phyloP scores from a whole-genome alignment of 2,329 filamentous ascomycete genomes.

The Neoscytalidium dimidiatum region DNA sequence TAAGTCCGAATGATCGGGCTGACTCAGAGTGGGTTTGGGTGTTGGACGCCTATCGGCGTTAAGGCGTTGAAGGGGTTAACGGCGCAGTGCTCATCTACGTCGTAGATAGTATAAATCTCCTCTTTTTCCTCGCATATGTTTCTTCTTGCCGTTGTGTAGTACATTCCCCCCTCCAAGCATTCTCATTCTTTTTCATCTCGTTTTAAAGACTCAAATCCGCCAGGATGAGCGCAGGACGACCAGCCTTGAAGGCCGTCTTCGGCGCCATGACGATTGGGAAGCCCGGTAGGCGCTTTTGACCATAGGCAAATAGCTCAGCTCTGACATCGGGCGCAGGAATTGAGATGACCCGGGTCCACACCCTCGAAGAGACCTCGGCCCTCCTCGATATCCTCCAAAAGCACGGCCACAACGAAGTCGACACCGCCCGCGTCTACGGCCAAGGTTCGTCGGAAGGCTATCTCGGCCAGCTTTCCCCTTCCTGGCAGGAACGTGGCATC shows the following conservation, averaged over 20 bases:
- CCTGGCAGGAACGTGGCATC: constrained; percentile 42
- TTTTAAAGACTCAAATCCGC: neutral
- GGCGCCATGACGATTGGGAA: constrained; percentile 44
- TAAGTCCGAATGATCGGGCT: neutral
- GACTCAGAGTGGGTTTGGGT: too few relatives aligned
- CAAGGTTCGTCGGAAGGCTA: constrained; percentile 42
- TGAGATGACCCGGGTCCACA: constrained; percentile 27
- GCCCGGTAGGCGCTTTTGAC: constrained; percentile 27
- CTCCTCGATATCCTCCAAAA: constrained; percentile 34
- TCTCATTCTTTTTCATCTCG: neutral
- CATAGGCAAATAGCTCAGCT: neutral
- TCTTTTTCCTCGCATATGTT: too few relatives aligned
- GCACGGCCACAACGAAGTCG: constrained; percentile 37
- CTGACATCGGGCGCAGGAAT: constrained; percentile 20
- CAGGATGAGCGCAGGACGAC: neutral
- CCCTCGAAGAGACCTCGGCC: constrained; percentile 23
- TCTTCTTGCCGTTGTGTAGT: too few relatives aligned
- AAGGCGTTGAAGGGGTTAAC: neutral
- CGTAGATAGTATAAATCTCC: neutral
- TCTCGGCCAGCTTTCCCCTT: constrained; percentile 46
- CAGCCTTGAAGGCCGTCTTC: constrained; percentile 32
- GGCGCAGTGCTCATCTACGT: neutral
- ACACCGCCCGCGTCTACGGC: constrained; percentile 43
- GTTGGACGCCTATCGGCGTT: neutral
- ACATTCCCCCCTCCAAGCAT: too few relatives aligned